Evolutionary conservation across 345 rosid genomes (phyloP).

Genomic region (Luvunga scandens): DNA sequence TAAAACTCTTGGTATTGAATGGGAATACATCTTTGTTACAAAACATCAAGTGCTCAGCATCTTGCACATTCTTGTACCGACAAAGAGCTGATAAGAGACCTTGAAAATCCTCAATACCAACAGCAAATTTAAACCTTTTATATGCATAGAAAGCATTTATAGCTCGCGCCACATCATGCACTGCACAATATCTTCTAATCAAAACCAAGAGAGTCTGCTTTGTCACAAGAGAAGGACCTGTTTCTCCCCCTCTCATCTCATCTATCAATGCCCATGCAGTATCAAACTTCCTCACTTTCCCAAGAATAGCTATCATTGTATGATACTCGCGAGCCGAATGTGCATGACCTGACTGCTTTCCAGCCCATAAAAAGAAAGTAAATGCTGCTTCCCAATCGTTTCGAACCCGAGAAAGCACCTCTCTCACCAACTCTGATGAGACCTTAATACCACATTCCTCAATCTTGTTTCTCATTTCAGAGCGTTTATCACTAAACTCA

Average conservation of each 20-base stretch:
- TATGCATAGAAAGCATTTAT: constrained; percentile 75
- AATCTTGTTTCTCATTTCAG: constrained; percentile 49
- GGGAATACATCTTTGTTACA: constrained; percentile 70
- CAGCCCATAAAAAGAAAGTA: constrained; percentile 86
- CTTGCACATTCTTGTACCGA: constrained; percentile 88
- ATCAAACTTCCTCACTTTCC: constrained; percentile 87
- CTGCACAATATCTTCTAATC: constrained; percentile 87
- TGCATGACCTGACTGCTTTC: constrained; percentile 55
- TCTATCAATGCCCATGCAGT: constrained; percentile 87
- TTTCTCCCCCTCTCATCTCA: constrained; percentile 63
- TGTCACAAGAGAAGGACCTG: constrained; percentile 55
- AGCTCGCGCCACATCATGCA: constrained; percentile 77
- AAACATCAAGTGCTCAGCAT: constrained; percentile 87
- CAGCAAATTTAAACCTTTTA: constrained; percentile 57
- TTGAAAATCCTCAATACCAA: constrained; percentile 78
- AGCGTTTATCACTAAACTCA: constrained; percentile 31
- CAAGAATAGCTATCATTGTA: constrained; percentile 77
- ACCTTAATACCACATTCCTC: constrained; percentile 53
- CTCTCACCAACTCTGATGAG: constrained; percentile 58
- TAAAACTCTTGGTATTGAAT: constrained; percentile 71
- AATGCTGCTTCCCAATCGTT: constrained; percentile 89
- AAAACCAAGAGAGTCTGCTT: constrained; percentile 79
- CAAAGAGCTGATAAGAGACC: constrained; percentile 86
- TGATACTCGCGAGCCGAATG: constrained; percentile 64
- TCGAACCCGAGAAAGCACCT: constrained; percentile 67